A percentile compares a stretch with the other conserved stretches of the same genome.
Evolutionary conservation across 23 red algal species (phyloP).

Genomic region (Pyropia haitanensis): DNA sequence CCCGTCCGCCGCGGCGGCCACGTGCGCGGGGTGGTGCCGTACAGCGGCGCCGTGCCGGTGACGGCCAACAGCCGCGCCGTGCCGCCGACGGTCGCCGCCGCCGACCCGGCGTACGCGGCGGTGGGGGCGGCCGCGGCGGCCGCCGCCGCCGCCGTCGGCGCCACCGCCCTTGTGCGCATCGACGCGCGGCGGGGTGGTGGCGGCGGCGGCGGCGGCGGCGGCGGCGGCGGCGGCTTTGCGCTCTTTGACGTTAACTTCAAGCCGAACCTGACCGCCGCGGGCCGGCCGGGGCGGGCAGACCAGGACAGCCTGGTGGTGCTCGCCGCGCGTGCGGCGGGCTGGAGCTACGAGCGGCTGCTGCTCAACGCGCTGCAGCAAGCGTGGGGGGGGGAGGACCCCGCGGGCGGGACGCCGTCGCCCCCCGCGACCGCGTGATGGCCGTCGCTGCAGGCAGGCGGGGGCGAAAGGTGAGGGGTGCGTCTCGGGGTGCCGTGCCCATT

Average conservation of each 20-base stretch:
- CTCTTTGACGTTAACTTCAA: slow-evolving; percentile 9
- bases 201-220: background rate
- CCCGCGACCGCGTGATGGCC: no score
- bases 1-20: background rate
- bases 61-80: background rate
- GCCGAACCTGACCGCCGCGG: slow-evolving; percentile 7
- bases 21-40: slow-evolving; percentile 7
- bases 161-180: background rate
- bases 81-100: background rate
- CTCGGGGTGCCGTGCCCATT: no score
- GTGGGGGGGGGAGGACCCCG: background rate
- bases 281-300: slow-evolving; percentile 6
- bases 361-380: slow-evolving; percentile 9
- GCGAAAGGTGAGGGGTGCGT: no score
- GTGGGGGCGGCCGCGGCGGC: background rate
- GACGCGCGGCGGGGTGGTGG: background rate
- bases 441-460: no score
- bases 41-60: slow-evolving; percentile 6
- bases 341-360: slow-evolving; percentile 1
- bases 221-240: slow-evolving; percentile 1
- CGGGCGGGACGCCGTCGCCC: no score
- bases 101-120: background rate
- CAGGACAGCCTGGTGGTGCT: slow-evolving; percentile 11
- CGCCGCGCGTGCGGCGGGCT: slow-evolving; percentile 1
- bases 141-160: background rate